A percentile compares a stretch with the other conserved stretches of the same genome.
These are phyloP conservation scores for Raphanus hybrid DNA, from an alignment of 441 rosid genomes.

Conservation along the genomic window DNA sequence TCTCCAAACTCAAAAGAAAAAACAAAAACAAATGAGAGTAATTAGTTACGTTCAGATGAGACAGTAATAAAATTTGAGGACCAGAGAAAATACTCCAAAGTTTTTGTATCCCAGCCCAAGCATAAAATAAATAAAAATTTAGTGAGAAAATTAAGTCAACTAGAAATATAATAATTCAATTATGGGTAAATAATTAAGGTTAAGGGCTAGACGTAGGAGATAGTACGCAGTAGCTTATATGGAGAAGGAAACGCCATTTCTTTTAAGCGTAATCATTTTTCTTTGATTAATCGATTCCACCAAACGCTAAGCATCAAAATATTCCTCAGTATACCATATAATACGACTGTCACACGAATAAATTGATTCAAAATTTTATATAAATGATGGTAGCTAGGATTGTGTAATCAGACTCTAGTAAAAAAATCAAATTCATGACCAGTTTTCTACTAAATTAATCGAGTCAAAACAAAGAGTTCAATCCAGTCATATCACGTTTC, in stretches of 20 bases:
- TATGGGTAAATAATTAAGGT: constrained; percentile 27
- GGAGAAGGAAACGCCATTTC: constrained; percentile 34
- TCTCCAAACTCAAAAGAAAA: background rate
- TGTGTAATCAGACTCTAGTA: constrained; percentile 50
- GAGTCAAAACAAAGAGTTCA: constrained; percentile 2
- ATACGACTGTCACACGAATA: constrained; percentile 25
- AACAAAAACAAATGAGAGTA: background rate
- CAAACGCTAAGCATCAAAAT: constrained; percentile 37
- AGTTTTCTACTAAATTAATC: background rate
- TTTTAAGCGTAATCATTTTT: constrained; percentile 8
- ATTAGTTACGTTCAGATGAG: constrained; percentile 11
- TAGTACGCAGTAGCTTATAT: constrained; percentile 11
- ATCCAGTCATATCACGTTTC: constrained; percentile 21
- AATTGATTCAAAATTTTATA: background rate
- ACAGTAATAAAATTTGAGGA: constrained; percentile 1
- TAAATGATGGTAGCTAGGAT: constrained; percentile 26
- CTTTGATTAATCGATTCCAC: constrained; percentile 37
- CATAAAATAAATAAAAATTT: constrained; percentile 6
- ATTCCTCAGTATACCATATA: constrained; percentile 5
- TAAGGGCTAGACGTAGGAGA: constrained; percentile 31
- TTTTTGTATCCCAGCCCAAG: constrained; percentile 20
- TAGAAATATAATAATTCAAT: constrained; percentile 10
- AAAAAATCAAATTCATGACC: constrained; percentile 12
- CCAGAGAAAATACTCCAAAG: constrained; percentile 15
- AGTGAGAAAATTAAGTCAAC: constrained; percentile 32